Conservation (phyloP, 306 rosid species). For the Cicer cuneatum region DNA sequence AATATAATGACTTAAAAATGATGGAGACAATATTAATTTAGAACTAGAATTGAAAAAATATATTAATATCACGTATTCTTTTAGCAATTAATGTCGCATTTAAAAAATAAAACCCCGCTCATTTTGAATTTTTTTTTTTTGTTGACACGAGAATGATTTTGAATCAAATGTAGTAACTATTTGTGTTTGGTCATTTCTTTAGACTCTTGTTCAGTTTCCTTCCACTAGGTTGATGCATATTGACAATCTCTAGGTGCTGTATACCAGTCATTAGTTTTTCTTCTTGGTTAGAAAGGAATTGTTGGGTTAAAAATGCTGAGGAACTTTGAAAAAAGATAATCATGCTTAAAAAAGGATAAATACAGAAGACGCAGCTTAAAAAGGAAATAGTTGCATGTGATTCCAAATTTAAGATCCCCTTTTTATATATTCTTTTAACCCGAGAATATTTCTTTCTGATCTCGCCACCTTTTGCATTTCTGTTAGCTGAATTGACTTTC, state of each 20-base stretch:
- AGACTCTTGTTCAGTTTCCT: too few species aligned
- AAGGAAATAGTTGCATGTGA: neutral
- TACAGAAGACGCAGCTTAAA: neutral
- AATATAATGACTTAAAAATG: too few species aligned
- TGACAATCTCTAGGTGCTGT: neutral
- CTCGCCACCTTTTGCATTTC: neutral
- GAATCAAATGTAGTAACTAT: too few species aligned
- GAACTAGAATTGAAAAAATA: too few species aligned
- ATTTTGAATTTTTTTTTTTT: too few species aligned
- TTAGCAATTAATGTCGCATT: too few species aligned
- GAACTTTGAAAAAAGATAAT: neutral
- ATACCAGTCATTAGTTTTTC: constrained; percentile 10
- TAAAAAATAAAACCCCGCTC: too few species aligned
- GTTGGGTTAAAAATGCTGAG: neutral
- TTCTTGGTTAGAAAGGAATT: neutral
- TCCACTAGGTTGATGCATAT: neutral
- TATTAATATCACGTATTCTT: too few species aligned
- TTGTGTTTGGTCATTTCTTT: too few species aligned
- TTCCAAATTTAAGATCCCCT: neutral
- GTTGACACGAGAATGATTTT: too few species aligned
- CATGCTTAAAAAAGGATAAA: too few species aligned
- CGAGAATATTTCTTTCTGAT: neutral
- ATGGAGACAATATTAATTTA: too few species aligned
- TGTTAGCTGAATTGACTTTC: neutral
- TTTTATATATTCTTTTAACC: neutral